These are phyloP conservation scores for Tothia fuscella DNA, from an alignment of 2,329 filamentous ascomycete genomes.

Conservation along the genomic window DNA sequence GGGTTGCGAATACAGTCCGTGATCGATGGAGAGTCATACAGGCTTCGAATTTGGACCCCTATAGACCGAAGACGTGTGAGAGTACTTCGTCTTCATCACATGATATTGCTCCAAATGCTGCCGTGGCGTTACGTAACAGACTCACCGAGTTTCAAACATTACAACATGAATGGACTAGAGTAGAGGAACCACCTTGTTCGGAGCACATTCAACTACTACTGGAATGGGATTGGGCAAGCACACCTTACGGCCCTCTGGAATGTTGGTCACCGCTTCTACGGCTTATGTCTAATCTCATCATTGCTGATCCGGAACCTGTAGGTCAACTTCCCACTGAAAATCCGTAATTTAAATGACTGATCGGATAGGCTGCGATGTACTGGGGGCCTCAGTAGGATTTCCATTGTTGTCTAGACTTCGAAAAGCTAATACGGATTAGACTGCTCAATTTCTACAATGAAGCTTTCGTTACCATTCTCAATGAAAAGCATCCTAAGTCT, in stretches of 20 bases:
- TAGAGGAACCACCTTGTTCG: no score
- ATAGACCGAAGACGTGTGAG: neutral
- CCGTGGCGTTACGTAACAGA: slow-evolving; percentile 1
- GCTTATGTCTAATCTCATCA: slow-evolving; percentile 55
- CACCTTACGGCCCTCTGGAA: slow-evolving; percentile 5
- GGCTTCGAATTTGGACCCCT: neutral
- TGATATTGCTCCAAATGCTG: neutral
- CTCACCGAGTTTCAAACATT: neutral
- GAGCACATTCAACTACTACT: slow-evolving; percentile 3
- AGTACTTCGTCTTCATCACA: neutral
- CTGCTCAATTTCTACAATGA: slow-evolving; percentile 47
- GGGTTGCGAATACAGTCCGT: slow-evolving; percentile 4
- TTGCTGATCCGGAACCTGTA: slow-evolving; percentile 48
- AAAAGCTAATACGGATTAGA: neutral
- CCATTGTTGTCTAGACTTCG: neutral
- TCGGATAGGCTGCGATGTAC: slow-evolving; percentile 49
- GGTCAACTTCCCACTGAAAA: neutral
- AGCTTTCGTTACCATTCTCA: slow-evolving; percentile 28
- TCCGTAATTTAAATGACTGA: neutral
- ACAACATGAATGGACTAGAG: no score
- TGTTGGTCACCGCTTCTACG: slow-evolving; percentile 29
- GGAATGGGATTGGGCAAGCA: slow-evolving; percentile 9
- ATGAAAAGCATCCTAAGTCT: slow-evolving; percentile 7
- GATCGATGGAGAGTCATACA: slow-evolving; percentile 6
- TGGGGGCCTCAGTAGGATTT: slow-evolving; percentile 43